These are phyloP conservation scores for Rutstroemia sp. DNA, from an alignment of 2,329 filamentous ascomycete genomes.

Conservation along the genomic window DNA sequence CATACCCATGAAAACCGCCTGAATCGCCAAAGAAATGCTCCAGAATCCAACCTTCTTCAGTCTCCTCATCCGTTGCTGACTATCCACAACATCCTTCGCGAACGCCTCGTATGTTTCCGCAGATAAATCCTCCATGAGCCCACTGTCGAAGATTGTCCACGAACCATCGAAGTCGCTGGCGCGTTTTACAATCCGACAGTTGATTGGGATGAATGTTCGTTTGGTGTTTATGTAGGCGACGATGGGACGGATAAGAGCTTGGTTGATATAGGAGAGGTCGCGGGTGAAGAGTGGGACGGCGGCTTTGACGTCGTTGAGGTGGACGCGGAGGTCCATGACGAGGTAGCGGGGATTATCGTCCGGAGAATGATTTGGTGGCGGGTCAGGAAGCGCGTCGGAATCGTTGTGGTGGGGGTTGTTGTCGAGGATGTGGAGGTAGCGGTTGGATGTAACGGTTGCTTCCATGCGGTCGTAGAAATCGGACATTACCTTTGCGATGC, in stretches of 20 bases:
- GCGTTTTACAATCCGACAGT: constrained; percentile 87
- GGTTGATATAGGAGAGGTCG: constrained; percentile 91
- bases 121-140: constrained; percentile 86
- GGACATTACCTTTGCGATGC: constrained; percentile 89
- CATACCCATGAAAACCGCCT: constrained; percentile 91
- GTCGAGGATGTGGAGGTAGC: constrained; percentile 53
- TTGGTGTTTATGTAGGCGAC: constrained; percentile 97
- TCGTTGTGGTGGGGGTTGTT: constrained; percentile 33
- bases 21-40: constrained; percentile 86
- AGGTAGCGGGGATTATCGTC: constrained; percentile 67
- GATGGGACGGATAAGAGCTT: constrained; percentile 88
- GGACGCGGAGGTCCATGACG: constrained; percentile 89
- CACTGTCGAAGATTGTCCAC: constrained; percentile 92
- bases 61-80: constrained; percentile 74
- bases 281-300: constrained; percentile 87
- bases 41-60: constrained; percentile 96
- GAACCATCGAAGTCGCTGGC: constrained; percentile 86
- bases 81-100: constrained; percentile 81
- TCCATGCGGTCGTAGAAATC: constrained; percentile 96
- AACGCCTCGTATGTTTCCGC: constrained; percentile 95
- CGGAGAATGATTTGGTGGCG: constrained; percentile 22
- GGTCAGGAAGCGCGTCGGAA: constrained; percentile 22
- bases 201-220: constrained; percentile 90
- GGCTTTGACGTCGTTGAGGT: constrained; percentile 90
- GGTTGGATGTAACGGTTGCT: constrained; percentile 77